Evolutionary conservation across 2,329 filamentous ascomycete genomes (phyloP).

Genomic region (Nemania sp.): DNA sequence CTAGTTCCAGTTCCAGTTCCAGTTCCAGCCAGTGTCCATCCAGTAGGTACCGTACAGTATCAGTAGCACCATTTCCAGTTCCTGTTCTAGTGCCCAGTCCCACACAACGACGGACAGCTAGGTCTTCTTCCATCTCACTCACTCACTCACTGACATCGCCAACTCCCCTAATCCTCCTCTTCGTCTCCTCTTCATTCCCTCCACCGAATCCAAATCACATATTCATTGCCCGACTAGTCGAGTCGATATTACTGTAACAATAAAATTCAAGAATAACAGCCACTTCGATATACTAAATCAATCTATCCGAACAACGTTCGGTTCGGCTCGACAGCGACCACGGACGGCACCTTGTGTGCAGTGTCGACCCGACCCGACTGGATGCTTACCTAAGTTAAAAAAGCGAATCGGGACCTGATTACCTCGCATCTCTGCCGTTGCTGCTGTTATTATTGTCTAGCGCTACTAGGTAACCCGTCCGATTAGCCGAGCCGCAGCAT

Average conservation of each 20-base stretch:
- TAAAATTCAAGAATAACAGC: neutral
- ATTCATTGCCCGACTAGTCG: conserved; percentile 22
- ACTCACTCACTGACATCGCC: neutral
- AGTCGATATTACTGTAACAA: conserved; percentile 15
- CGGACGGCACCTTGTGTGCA: neutral
- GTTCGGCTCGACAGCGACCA: conserved; percentile 19
- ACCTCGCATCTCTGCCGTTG: conserved; percentile 1
- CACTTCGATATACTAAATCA: conserved; percentile 14
- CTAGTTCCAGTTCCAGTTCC: neutral
- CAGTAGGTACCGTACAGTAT: neutral
- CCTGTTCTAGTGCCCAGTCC: neutral
- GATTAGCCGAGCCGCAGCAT: conserved; percentile 4
- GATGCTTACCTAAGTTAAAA: conserved; percentile 26
- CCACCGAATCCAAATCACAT: conserved; percentile 9
- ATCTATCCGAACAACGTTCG: too few relatives aligned
- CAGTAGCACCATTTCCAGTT: too few relatives aligned
- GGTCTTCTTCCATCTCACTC: neutral
- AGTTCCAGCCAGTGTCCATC: too few relatives aligned
- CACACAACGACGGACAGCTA: conserved; percentile 1
- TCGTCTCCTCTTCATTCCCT: conserved; percentile 24
- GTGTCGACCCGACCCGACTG: neutral
- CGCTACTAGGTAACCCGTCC: neutral
- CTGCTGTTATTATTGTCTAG: neutral
- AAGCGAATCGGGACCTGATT: neutral
- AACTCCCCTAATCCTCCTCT: conserved; percentile 20